Conservation (phyloP, 139 green algal species). For the Marvania coccoides region DNA sequence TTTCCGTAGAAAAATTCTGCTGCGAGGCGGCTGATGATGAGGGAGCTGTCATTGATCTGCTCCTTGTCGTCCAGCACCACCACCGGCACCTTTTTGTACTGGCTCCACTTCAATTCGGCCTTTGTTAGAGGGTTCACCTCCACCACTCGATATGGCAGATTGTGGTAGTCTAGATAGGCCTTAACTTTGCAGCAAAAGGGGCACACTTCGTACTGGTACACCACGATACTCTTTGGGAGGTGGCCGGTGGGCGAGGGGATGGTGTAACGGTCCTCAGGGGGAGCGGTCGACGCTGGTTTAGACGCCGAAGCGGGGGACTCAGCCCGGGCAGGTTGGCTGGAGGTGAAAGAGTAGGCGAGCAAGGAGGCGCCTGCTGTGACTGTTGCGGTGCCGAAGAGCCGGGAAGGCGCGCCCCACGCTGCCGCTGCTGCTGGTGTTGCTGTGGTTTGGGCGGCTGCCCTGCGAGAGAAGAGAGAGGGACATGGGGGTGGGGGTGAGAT, state of each 20-base stretch:
- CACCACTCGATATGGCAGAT: constrained; percentile 83
- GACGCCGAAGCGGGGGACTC: neutral
- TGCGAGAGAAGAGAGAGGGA: too few relatives aligned
- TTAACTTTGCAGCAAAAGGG: constrained; percentile 99
- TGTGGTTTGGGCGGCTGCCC: too few relatives aligned
- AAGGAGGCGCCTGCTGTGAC: neutral
- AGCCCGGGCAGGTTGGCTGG: neutral
- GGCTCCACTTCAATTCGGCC: constrained; percentile 79
- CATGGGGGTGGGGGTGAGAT: too few relatives aligned
- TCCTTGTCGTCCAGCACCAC: constrained; percentile 70
- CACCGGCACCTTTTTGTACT: constrained; percentile 85
- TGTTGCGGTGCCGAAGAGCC: too few relatives aligned
- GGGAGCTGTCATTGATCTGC: constrained; percentile 73
- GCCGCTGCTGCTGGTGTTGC: too few relatives aligned
- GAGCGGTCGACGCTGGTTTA: neutral
- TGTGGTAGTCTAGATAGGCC: constrained; percentile 89
- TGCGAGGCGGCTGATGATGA: constrained; percentile 69
- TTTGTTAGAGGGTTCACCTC: constrained; percentile 97
- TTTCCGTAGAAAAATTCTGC: too few relatives aligned
- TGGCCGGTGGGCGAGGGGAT: neutral
- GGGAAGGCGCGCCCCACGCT: too few relatives aligned
- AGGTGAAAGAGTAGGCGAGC: neutral
- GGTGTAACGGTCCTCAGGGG: constrained; percentile 6
- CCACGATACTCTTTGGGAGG: constrained; percentile 40
- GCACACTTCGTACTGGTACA: constrained; percentile 97